Evolutionary conservation across 2,329 filamentous ascomycete genomes (phyloP).

Genomic region (Neofusicoccum kwambonambiense): DNA sequence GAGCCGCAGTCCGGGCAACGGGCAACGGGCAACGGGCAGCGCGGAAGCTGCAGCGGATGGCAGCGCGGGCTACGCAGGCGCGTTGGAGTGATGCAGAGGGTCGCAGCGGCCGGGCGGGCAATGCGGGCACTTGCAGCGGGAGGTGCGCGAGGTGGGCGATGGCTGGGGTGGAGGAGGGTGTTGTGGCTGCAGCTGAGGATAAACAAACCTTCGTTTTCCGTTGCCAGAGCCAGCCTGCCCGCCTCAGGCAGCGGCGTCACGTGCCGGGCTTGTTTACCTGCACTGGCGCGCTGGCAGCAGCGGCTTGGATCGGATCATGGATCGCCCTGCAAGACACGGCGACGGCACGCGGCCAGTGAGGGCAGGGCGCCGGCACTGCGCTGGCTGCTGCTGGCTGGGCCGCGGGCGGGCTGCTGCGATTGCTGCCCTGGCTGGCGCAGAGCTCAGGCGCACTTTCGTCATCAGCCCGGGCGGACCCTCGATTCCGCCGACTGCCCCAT

Average conservation of each 20-base stretch:
- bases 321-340: background rate
- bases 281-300: background rate
- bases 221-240: slow-evolving; percentile 9
- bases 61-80: background rate
- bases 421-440: background rate
- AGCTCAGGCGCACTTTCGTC: background rate
- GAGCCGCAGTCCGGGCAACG: slow-evolving; percentile 7
- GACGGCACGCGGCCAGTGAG: background rate
- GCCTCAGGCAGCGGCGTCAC: background rate
- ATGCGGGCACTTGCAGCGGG: background rate
- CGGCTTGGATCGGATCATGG: background rate
- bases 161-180: background rate
- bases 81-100: background rate
- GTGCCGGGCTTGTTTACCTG: slow-evolving; percentile 1
- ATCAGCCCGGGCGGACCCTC: slow-evolving; percentile 11
- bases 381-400: background rate
- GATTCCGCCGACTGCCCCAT: background rate
- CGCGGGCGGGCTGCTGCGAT: background rate
- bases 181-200: slow-evolving; percentile 13
- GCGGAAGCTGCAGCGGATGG: background rate
- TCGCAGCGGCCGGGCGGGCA: background rate
- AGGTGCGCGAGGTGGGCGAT: background rate
- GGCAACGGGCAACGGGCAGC: slow-evolving; percentile 1
- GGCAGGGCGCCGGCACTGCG: background rate
- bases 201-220: slow-evolving; percentile 16